A percentile compares a stretch with the other conserved stretches of the same genome.
These are phyloP conservation scores for Lipomyces chichibuensis DNA, from an alignment of 805 yeast species.

Conservation along the genomic window DNA sequence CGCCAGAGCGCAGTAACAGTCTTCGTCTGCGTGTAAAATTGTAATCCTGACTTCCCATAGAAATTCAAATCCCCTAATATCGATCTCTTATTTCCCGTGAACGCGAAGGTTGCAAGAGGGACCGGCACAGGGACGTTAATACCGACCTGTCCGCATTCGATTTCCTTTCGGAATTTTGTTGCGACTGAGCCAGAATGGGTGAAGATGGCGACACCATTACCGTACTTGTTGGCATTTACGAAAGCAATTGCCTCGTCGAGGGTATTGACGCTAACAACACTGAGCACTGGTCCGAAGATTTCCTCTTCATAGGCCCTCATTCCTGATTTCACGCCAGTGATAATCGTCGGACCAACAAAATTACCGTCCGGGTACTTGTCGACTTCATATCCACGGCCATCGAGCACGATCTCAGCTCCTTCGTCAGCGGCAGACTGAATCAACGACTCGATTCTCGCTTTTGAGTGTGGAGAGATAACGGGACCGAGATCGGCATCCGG, in stretches of 20 bases:
- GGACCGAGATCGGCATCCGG: slow-evolving; percentile 70
- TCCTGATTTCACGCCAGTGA: slow-evolving; percentile 64
- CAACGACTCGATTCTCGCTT: slow-evolving; percentile 58
- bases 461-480: slow-evolving; percentile 63
- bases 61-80: slow-evolving; percentile 79
- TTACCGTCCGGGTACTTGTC: slow-evolving; percentile 62
- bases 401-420: slow-evolving; percentile 66
- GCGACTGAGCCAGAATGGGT: slow-evolving; percentile 72
- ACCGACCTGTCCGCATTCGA: slow-evolving; percentile 78
- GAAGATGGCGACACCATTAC: slow-evolving; percentile 73
- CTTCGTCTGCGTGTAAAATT: slow-evolving; percentile 73
- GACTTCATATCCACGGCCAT: slow-evolving; percentile 59
- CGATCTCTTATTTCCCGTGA: slow-evolving; percentile 75
- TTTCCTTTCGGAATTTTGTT: slow-evolving; percentile 66
- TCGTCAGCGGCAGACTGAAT: slow-evolving; percentile 60
- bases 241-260: slow-evolving; percentile 69
- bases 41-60: slow-evolving; percentile 75
- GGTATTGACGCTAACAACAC: slow-evolving; percentile 62
- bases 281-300: slow-evolving; percentile 75
- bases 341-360: slow-evolving; percentile 72
- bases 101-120: slow-evolving; percentile 79
- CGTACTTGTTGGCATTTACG: slow-evolving; percentile 64
- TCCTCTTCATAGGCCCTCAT: slow-evolving; percentile 75
- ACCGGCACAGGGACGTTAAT: slow-evolving; percentile 80
- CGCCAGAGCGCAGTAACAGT: slow-evolving; percentile 74